Percentiles rank a stretch among this genome's conserved stretches.
Evolutionary conservation across 2,329 filamentous ascomycete genomes (phyloP).

Genomic region (Ophiostoma quercus): DNA sequence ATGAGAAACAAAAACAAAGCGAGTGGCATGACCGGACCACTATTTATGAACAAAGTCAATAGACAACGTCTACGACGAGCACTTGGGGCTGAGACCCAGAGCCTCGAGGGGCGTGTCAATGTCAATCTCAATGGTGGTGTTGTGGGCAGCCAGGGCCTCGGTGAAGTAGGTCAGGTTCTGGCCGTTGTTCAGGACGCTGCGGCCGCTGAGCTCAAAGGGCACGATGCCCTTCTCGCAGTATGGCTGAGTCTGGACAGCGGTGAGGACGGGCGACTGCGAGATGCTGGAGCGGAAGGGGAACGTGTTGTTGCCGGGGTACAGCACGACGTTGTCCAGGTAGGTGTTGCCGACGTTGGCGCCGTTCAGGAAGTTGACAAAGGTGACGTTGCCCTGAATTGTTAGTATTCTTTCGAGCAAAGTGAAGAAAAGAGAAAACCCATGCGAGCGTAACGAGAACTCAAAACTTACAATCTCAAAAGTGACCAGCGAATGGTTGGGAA

Average conservation of each 20-base stretch:
- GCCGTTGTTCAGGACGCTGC: slow-evolving; percentile 47
- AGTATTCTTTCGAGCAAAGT: too few relatives aligned
- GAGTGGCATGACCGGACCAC: neutral
- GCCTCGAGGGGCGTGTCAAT: slow-evolving; percentile 42
- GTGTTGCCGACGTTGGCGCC: slow-evolving; percentile 49
- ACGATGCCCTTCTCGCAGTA: slow-evolving; percentile 53
- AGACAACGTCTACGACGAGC: slow-evolving; percentile 12
- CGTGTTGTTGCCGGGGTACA: slow-evolving; percentile 55
- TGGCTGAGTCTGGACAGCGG: slow-evolving; percentile 38
- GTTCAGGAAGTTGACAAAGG: slow-evolving; percentile 54
- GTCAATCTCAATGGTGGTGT: slow-evolving; percentile 50
- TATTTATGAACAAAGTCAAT: neutral
- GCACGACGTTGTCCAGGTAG: slow-evolving; percentile 53
- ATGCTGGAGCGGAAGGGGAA: slow-evolving; percentile 52
- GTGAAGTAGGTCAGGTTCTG: slow-evolving; percentile 52
- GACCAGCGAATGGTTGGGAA: slow-evolving; percentile 60
- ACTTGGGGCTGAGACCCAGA: slow-evolving; percentile 32
- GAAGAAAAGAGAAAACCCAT: too few relatives aligned
- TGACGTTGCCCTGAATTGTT: slow-evolving; percentile 51
- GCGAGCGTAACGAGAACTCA: slow-evolving; percentile 22
- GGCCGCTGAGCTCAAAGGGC: slow-evolving; percentile 51
- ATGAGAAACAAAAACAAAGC: neutral
- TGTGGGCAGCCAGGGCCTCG: slow-evolving; percentile 48
- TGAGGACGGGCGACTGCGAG: slow-evolving; percentile 46
- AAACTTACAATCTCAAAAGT: slow-evolving; percentile 57